Conservation (phyloP, 2,329 filamentous ascomycete genomes). For the Simplicillium aogashimaense region DNA sequence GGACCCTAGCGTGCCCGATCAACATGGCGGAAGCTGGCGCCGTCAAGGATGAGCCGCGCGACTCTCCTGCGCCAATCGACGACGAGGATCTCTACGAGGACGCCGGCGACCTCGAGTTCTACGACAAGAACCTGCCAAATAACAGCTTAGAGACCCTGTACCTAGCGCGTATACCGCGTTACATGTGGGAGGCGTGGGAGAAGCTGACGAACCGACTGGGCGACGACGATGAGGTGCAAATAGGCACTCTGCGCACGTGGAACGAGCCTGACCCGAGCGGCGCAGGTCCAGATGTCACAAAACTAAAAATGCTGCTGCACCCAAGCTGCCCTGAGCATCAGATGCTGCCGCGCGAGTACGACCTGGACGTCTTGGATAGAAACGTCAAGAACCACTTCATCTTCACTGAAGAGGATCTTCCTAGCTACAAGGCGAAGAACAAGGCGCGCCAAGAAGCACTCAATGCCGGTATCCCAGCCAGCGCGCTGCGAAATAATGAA, state of each 20-base stretch:
- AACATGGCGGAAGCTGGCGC: constrained; percentile 20
- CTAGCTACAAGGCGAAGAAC: constrained; percentile 37
- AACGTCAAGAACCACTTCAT: constrained; percentile 78
- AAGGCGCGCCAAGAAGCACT: constrained; percentile 45
- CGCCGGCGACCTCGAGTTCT: constrained; percentile 48
- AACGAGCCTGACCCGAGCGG: constrained; percentile 40
- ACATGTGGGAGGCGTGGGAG: constrained; percentile 72
- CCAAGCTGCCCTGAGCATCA: constrained; percentile 57
- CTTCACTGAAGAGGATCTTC: constrained; percentile 88
- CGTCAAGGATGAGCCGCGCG: constrained; percentile 41
- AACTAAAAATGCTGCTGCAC: constrained; percentile 55
- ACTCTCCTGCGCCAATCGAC: constrained; percentile 32
- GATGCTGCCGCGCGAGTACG: constrained; percentile 78
- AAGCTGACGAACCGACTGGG: constrained; percentile 46
- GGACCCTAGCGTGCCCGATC: too few species aligned
- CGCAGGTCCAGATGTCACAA: constrained; percentile 15
- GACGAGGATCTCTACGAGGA: constrained; percentile 62
- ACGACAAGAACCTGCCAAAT: constrained; percentile 29
- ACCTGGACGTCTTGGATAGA: constrained; percentile 55
- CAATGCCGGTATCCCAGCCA: constrained; percentile 48
- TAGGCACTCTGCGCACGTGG: constrained; percentile 63
- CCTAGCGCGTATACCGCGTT: constrained; percentile 68
- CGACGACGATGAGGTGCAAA: constrained; percentile 71
- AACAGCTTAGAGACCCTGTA: constrained; percentile 43
- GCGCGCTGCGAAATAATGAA: constrained; percentile 36